Conservation (phyloP, 768 basidiomycete species). For the Strobilomyces echinocephalus region DNA sequence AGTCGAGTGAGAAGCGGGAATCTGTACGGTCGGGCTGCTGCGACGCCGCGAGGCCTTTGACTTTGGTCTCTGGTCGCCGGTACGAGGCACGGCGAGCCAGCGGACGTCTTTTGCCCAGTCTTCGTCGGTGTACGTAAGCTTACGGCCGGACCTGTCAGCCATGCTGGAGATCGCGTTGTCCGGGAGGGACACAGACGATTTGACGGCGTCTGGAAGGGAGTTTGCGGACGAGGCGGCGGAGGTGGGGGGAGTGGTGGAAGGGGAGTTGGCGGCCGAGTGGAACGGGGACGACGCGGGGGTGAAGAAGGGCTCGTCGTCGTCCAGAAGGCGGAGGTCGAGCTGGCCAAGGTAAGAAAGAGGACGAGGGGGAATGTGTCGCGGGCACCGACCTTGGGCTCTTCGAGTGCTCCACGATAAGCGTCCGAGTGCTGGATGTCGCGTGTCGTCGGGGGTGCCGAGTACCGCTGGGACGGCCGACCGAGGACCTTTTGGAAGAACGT, state of each 20-base stretch:
- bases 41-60: conserved; percentile 19
- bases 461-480: conserved; percentile 60
- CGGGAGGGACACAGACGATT: conserved; percentile 27
- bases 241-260: conserved; percentile 20
- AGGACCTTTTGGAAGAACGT: conserved; percentile 58
- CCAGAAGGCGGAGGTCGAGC: conserved; percentile 13
- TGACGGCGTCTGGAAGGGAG: conserved; percentile 33
- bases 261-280: conserved; percentile 15
- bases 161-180: conserved; percentile 23
- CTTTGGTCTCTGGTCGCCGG: conserved; percentile 14
- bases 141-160: conserved; percentile 20
- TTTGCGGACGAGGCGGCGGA: conserved; percentile 30
- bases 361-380: neutral
- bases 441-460: conserved; percentile 31
- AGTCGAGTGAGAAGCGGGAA: conserved; percentile 19
- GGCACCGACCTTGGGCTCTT: conserved; percentile 21
- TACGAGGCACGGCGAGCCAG: conserved; percentile 48
- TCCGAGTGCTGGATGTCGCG: conserved; percentile 5
- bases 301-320: conserved; percentile 51
- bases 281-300: conserved; percentile 29
- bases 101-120: conserved; percentile 68
- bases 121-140: conserved; percentile 44
- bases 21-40: conserved; percentile 11
- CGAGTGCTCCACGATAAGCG: conserved; percentile 6
- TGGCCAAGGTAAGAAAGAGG: conserved; percentile 7